Evolutionary conservation across 2,329 filamentous ascomycete species (phyloP).

Genomic region (Cladophialophora chaetospira): DNA sequence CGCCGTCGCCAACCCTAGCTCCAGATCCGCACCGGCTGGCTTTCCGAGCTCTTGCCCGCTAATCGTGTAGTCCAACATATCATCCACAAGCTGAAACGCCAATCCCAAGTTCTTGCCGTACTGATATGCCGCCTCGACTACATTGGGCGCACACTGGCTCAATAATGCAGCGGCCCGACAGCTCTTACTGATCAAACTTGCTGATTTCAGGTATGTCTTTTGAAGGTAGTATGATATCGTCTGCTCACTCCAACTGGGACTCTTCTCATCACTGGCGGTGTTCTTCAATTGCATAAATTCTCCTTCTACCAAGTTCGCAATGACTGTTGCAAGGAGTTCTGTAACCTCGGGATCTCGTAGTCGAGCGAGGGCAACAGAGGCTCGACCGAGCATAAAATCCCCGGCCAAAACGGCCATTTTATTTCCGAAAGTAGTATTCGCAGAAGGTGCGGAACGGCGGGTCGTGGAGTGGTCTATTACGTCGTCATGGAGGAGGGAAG

Average conservation of each 20-base stretch:
- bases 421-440: conserved; percentile 95
- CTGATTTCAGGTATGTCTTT: conserved; percentile 97
- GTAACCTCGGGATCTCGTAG: conserved; percentile 91
- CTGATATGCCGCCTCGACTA: conserved; percentile 85
- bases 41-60: conserved; percentile 85
- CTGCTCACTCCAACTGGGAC: conserved; percentile 83
- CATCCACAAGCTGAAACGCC: conserved; percentile 96
- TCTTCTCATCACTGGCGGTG: conserved; percentile 81
- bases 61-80: conserved; percentile 95
- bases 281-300: conserved; percentile 99
- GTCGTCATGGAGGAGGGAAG: conserved; percentile 94
- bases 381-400: conserved; percentile 91
- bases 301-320: conserved; percentile 95
- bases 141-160: conserved; percentile 72
- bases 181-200: conserved; percentile 92
- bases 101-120: conserved; percentile 94
- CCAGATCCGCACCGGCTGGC: conserved; percentile 89
- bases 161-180: conserved; percentile 87
- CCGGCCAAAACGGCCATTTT: conserved; percentile 98
- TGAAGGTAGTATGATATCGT: conserved; percentile 91
- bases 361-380: conserved; percentile 88
- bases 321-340: conserved; percentile 91
- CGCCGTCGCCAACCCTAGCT: conserved; percentile 90
- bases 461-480: conserved; percentile 92
- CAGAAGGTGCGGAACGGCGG: conserved; percentile 79